These are phyloP conservation scores for Cymbopogon flexuosus DNA, from an alignment of 202 grass and related monocot genomes.

Conservation along the genomic window DNA sequence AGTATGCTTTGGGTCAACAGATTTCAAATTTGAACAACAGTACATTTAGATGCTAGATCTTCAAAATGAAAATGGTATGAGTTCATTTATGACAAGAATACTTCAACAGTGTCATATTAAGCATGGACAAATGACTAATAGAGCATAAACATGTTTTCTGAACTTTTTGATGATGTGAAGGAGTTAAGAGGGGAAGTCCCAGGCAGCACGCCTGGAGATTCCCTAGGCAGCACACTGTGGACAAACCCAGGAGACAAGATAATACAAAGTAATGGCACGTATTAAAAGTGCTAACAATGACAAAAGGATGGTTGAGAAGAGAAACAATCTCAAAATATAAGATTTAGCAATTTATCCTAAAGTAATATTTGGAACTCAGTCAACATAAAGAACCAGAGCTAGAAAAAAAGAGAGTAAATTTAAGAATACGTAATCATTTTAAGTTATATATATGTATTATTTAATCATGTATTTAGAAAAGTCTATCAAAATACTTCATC, in stretches of 20 bases:
- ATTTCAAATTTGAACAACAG: neutral
- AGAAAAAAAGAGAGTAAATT: neutral
- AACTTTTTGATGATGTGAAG: too few relatives aligned
- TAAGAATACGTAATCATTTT: constrained; percentile 5
- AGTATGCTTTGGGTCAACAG: neutral
- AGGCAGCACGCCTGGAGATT: too few relatives aligned
- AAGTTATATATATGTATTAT: neutral
- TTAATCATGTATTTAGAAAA: neutral
- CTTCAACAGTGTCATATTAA: neutral
- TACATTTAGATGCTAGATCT: neutral
- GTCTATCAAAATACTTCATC: neutral
- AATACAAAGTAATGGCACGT: too few relatives aligned
- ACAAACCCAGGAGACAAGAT: too few relatives aligned
- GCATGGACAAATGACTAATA: neutral
- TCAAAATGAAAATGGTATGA: neutral
- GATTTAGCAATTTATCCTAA: neutral
- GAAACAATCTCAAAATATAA: constrained; percentile 20
- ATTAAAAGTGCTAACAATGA: too few relatives aligned
- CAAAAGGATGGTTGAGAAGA: neutral
- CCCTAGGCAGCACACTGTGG: too few relatives aligned
- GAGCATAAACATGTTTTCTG: too few relatives aligned
- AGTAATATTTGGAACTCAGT: constrained; percentile 3
- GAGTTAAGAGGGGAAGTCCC: too few relatives aligned
- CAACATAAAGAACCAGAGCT: neutral
- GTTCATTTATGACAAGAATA: neutral